Evolutionary conservation across 345 rosid species (phyloP), one percentile per base, ranked within the genome.

Genomic region (Gynandropsis gynandra): DNA sequence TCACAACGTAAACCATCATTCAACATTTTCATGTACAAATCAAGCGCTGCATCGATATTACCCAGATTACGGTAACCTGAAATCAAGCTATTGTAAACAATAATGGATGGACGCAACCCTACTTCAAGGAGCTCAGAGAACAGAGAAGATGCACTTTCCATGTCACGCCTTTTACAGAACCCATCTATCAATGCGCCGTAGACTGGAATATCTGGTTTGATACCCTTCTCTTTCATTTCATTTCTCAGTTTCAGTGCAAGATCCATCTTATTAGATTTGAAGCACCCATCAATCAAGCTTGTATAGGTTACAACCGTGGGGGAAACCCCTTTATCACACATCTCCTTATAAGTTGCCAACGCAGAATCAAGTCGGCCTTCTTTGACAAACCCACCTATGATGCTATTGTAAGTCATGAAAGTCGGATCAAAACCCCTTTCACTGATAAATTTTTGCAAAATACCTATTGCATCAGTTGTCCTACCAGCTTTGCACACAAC

Each of bases 111-210:
- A 39, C 74, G 59, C 55, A 82, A 49, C 51, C 89, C 85, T 44
- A 24, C 71, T 47, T 80, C 73, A 7, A 59, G 72, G 60, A 89
- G 81, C 60, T 85, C 87, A 11, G 71, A 63, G 45, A 75, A 81
- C 37, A 85, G 72, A 53, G 59, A 11, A 21, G 43, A 33, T 7
- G 93, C 93, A 24, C 56, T 72, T 61, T 63, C 74, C 85, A 77
- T 74, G 76, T 89, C 80, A 19, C 17, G 14, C 10, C 32, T 68
- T 54, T 72, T 77, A 79, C 81, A 77, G 51, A 69, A 72, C 38
- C 89, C 93, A 45, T 82, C 66, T 29, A 85, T 83, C 21, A 89
- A 66, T 56, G 72, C 79, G 59, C 82, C 5, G 35, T 80, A 82
- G 15, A 82, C 70, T 1, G 72, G 56, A 45, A 75, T 44, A 73